Conservation (phyloP, 768 basidiomycete species). For the Phanerodontia chrysosporium region DNA sequence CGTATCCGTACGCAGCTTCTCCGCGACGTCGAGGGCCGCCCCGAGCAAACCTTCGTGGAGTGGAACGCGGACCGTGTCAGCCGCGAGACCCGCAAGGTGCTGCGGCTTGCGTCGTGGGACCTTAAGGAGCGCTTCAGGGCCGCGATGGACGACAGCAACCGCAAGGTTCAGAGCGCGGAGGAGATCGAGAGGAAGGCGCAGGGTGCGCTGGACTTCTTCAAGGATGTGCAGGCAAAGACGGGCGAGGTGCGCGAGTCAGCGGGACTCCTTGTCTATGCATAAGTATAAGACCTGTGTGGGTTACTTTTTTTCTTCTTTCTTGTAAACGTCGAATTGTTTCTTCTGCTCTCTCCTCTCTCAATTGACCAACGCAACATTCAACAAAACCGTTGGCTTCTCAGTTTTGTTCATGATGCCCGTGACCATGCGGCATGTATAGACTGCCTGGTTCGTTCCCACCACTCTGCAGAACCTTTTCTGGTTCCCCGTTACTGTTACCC, state of each 20-base stretch:
- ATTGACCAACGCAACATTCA: background rate
- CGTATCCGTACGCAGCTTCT: constrained; percentile 67
- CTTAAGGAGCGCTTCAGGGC: constrained; percentile 73
- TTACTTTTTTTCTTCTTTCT: background rate
- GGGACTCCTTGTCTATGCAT: constrained; percentile 5
- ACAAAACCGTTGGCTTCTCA: background rate
- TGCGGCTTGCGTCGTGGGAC: constrained; percentile 89
- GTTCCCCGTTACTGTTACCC: background rate
- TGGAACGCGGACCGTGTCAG: constrained; percentile 66
- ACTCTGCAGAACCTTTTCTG: background rate
- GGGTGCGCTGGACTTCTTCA: constrained; percentile 74
- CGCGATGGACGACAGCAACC: constrained; percentile 74
- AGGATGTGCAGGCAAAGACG: constrained; percentile 46
- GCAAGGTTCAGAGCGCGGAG: constrained; percentile 75
- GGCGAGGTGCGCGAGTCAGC: constrained; percentile 30
- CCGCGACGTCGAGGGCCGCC: constrained; percentile 42
- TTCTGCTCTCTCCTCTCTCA: background rate
- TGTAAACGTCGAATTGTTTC: background rate
- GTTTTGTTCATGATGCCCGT: background rate
- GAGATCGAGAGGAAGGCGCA: constrained; percentile 65
- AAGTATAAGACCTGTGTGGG: background rate
- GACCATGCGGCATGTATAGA: background rate
- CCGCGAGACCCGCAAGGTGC: constrained; percentile 88
- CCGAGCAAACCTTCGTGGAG: constrained; percentile 58
- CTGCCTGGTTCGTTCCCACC: background rate